Evolutionary conservation across 805 yeast genomes (phyloP).

Genomic region (Candida pseudoglaebosa): DNA sequence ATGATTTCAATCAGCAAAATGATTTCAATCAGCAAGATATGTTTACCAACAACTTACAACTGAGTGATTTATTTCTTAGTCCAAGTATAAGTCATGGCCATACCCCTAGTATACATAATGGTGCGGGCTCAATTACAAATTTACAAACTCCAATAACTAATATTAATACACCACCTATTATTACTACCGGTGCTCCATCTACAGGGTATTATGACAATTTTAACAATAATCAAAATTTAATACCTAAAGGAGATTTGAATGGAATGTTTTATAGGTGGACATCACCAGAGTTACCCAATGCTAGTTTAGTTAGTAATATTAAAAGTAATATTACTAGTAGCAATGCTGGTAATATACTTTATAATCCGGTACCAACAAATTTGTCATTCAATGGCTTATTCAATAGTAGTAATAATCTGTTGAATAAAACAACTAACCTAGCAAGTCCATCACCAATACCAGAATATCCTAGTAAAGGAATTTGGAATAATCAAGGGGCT

Average conservation of each 20-base stretch:
- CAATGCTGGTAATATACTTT: not conserved
- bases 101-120: not conserved
- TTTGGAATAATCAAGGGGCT: not conserved
- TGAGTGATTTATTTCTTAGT: conserved; percentile 1
- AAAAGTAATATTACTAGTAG: not conserved
- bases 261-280: conserved; percentile 2
- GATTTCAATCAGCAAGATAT: not conserved
- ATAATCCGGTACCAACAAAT: conserved; percentile 2
- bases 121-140: not conserved
- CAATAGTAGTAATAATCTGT: conserved; percentile 1
- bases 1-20: too few relatives aligned
- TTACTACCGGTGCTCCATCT: not conserved
- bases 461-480: not conserved
- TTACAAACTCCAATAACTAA: not conserved
- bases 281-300: conserved; percentile 3
- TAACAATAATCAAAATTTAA: not conserved
- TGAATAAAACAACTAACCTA: conserved; percentile 3
- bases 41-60: not conserved
- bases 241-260: conserved; percentile 3
- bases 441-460: not conserved
- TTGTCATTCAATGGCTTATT: conserved; percentile 8
- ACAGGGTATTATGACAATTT: not conserved
- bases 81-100: not conserved
- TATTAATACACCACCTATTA: not conserved
- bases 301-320: not conserved